Evolutionary conservation across 2,329 filamentous ascomycete genomes (phyloP).

Genomic region (Beauveria varroae): DNA sequence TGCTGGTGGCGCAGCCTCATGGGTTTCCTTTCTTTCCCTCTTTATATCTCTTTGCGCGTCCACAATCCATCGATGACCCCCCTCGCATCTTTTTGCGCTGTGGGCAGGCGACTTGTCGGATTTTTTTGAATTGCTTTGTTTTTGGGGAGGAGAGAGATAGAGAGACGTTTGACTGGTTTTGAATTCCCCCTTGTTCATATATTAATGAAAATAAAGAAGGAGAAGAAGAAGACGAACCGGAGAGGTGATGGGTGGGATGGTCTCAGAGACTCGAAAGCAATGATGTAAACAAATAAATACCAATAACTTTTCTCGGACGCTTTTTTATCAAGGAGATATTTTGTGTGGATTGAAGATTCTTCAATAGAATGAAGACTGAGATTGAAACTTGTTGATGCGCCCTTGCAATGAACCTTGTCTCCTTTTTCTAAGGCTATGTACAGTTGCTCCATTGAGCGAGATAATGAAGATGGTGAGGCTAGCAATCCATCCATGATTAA

Average conservation of each 20-base stretch:
- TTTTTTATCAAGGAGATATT: neutral
- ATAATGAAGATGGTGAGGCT: neutral
- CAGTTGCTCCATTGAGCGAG: neutral
- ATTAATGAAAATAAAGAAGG: neutral
- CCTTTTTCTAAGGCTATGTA: neutral
- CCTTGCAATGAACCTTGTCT: neutral
- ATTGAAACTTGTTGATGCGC: neutral
- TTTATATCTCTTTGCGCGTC: neutral
- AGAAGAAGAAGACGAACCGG: neutral
- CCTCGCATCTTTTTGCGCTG: neutral
- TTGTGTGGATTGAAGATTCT: no score
- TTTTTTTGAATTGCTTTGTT: neutral
- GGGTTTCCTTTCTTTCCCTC: neutral
- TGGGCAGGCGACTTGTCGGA: neutral
- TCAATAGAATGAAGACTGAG: neutral
- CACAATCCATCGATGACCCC: neutral
- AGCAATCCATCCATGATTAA: neutral
- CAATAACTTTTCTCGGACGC: neutral
- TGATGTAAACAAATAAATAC: slow-evolving; percentile 2
- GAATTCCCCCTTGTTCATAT: neutral
- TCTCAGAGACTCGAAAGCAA: neutral
- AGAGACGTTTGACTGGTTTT: neutral
- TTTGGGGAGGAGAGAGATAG: neutral
- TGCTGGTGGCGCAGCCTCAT: neutral
- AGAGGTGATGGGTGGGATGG: neutral